These are phyloP conservation scores for Penicillium herquei DNA, from an alignment of 495 filamentous ascomycete species.

Conservation along the genomic window DNA sequence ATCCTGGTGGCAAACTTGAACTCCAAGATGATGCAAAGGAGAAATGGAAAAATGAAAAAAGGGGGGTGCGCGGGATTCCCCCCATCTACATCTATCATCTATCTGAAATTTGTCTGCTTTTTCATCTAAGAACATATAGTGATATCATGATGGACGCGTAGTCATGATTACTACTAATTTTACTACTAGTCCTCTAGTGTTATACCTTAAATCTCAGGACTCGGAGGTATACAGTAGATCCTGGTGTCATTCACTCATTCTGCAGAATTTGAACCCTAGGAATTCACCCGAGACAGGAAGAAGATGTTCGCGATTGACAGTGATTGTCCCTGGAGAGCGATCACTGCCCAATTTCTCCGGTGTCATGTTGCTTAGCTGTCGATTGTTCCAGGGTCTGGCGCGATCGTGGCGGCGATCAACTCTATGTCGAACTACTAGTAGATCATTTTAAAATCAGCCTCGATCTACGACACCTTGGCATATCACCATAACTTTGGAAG, in stretches of 20 bases:
- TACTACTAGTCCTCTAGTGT: too few species aligned
- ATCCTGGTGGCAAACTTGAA: constrained; percentile 8
- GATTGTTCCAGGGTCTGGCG: constrained; percentile 18
- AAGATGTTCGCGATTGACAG: constrained; percentile 28
- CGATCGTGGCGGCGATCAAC: constrained; percentile 8
- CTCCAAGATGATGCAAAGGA: neutral
- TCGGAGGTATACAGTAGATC: neutral
- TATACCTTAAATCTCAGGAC: neutral
- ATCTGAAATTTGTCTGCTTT: neutral
- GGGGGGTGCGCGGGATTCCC: neutral
- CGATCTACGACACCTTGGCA: neutral
- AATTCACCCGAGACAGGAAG: constrained; percentile 11
- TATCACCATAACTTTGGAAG: neutral
- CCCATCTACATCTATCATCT: too few species aligned
- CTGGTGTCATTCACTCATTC: neutral
- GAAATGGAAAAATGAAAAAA: constrained; percentile 2
- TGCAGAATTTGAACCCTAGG: constrained; percentile 18
- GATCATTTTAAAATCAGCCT: neutral
- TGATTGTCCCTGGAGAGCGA: constrained; percentile 26
- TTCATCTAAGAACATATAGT: neutral
- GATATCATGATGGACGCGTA: neutral
- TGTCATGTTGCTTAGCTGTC: constrained; percentile 27
- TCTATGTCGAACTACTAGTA: neutral
- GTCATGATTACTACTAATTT: too few species aligned
- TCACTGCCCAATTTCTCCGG: constrained; percentile 24